Percentiles rank a stretch among this genome's conserved stretches.
phyloP scores from a whole-genome alignment of 2,329 filamentous ascomycete genomes.

The Penicillium sp. region DNA sequence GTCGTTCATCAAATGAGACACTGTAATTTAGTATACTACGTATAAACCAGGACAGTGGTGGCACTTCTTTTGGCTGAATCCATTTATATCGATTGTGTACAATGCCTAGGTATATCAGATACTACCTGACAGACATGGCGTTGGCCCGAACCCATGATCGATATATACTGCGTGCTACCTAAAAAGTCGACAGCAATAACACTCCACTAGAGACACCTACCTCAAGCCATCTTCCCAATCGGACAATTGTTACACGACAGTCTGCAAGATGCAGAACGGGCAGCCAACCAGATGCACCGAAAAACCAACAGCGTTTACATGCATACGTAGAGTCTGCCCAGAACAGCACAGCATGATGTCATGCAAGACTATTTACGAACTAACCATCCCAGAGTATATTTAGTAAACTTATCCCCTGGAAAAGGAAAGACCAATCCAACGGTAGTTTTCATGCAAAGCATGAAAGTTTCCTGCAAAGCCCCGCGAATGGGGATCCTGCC shows the following conservation, averaged over 20 bases:
- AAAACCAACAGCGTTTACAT: conserved; percentile 19
- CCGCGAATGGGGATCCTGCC: not conserved
- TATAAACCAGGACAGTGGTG: too few species aligned
- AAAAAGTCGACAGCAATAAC: not conserved
- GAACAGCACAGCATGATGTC: conserved; percentile 13
- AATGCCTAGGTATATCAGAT: not conserved
- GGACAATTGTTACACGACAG: not conserved
- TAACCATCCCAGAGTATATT: not conserved
- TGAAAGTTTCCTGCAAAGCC: not conserved
- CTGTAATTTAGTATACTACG: too few species aligned
- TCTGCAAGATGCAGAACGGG: not conserved
- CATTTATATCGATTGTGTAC: not conserved
- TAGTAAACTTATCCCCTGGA: not conserved
- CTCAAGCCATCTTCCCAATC: not conserved
- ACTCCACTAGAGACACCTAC: not conserved
- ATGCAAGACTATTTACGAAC: not conserved
- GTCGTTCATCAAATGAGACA: too few species aligned
- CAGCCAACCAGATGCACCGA: conserved; percentile 1
- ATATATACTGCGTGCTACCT: not conserved
- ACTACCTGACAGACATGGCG: not conserved
- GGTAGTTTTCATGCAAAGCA: not conserved
- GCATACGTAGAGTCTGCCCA: conserved; percentile 2
- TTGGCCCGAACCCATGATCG: not conserved
- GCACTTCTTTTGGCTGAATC: too few species aligned
- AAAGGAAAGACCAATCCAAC: too few species aligned